These are phyloP conservation scores for Solanum sejunctum DNA, from an alignment of 257 asterid genomes.

Conservation along the genomic window DNA sequence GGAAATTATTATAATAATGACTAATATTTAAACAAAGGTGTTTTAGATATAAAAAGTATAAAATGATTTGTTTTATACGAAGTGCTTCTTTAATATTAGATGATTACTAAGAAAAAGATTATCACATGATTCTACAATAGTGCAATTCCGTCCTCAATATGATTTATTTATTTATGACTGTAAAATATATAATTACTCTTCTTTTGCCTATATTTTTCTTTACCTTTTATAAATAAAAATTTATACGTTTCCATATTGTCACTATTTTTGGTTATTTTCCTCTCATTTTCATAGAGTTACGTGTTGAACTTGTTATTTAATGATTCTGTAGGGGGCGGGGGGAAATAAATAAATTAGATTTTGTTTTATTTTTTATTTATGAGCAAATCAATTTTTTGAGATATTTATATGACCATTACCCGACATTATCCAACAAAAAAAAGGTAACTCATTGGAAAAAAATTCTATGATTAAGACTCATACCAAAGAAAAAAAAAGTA, in stretches of 20 bases:
- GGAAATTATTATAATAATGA: too few relatives aligned
- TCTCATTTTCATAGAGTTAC: neutral
- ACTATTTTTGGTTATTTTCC: neutral
- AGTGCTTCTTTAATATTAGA: too few relatives aligned
- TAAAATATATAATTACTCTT: neutral
- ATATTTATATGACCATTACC: neutral
- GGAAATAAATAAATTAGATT: neutral
- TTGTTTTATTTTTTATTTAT: neutral
- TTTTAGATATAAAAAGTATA: too few relatives aligned
- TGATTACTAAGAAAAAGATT: neutral
- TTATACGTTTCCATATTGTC: neutral
- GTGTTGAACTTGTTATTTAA: neutral
- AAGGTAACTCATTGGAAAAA: neutral
- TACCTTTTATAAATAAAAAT: neutral
- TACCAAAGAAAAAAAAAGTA: neutral
- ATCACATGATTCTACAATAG: neutral
- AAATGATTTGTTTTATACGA: too few relatives aligned
- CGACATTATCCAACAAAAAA: neutral
- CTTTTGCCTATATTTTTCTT: neutral
- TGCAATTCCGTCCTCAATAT: neutral
- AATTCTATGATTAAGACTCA: neutral
- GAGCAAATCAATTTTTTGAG: neutral
- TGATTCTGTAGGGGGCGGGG: neutral
- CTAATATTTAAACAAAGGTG: too few relatives aligned
- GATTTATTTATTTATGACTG: neutral